Base-by-base conservation (phyloP, 805 yeast genomes). In the Zygoascus tannicola region DNA sequence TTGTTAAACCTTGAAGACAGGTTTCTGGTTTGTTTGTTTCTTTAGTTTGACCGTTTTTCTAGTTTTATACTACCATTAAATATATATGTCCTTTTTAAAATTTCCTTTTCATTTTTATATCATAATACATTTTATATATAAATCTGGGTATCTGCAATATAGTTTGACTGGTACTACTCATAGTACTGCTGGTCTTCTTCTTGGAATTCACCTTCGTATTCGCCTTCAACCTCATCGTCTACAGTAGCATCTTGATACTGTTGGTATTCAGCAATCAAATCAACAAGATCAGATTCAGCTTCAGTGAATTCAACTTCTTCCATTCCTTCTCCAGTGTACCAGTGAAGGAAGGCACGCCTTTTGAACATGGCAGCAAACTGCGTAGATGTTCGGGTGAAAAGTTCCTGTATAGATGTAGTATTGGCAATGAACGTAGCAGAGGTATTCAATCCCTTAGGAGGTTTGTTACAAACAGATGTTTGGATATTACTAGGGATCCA, bases 401-500 rank as follows among this genome's bases (percentile, higher is more conserved):
- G 74, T 65, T 86, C 95, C 68, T 87, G 95, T 58, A 88, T 86
- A 2, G 96, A 81, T 8, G 97, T 88, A 34, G 95, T 82, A 70
- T 87, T 87, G 64, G 95, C 97, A 60, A 87, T 80, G 58, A 87
- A 87, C 3, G 96, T 88, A 35, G 96, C 96, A 47, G 94, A 73
- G 83, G 85, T 82, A 62, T 81, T 86, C 53, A 83, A 71, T 55
- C 75, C 94, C 65, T 75, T 77, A 56, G 96, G 95, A 39, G 96
- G 87, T 46, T 85, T 92, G 22, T 88, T 81, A 68, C 96, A 87
- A 40, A 87, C 90, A 36, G 96, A 88, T 32, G 95, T 85, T 70
- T 87, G 95, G 58, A 87, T 94, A 62, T 87, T 88, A 68, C 86
- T 86, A 60, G 96, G 96, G 68, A 88, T 88, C 97, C 97, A 87